Conservation (phyloP, 345 rosid genomes). For the Anastatica hierochuntica region DNA sequence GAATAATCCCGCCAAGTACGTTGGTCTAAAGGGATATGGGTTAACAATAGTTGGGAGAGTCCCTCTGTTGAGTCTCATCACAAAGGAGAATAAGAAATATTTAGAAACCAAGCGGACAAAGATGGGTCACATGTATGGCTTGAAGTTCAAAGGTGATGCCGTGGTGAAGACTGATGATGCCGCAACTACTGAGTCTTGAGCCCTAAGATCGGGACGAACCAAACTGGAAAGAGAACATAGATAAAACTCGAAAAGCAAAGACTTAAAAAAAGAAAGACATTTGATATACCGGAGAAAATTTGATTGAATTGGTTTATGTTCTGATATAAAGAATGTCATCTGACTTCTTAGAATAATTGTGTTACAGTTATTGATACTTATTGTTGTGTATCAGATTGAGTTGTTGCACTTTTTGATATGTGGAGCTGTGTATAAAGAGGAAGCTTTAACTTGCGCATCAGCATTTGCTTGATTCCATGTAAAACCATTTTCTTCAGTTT, state of each 20-base stretch:
- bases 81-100: slow-evolving; percentile 64
- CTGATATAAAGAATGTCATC: no score
- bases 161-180: slow-evolving; percentile 16
- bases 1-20: slow-evolving; percentile 74
- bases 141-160: slow-evolving; percentile 27
- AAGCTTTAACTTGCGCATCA: no score
- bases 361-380: no score
- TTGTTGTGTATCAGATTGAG: no score
- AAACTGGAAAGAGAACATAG: background rate
- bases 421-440: no score
- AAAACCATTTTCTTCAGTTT: no score
- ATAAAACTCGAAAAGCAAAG: background rate
- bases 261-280: no score
- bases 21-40: slow-evolving; percentile 78
- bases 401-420: no score
- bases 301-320: no score
- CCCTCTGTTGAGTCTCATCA: slow-evolving; percentile 57
- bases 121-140: slow-evolving; percentile 71
- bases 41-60: slow-evolving; percentile 56
- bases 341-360: no score
- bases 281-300: background rate
- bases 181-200: slow-evolving; percentile 6
- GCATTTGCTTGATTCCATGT: no score
- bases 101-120: slow-evolving; percentile 60
- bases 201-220: background rate